phyloP scores from a whole-genome alignment of 371 early-diverging fungal species.

The Zopfochytrium polystomum region DNA sequence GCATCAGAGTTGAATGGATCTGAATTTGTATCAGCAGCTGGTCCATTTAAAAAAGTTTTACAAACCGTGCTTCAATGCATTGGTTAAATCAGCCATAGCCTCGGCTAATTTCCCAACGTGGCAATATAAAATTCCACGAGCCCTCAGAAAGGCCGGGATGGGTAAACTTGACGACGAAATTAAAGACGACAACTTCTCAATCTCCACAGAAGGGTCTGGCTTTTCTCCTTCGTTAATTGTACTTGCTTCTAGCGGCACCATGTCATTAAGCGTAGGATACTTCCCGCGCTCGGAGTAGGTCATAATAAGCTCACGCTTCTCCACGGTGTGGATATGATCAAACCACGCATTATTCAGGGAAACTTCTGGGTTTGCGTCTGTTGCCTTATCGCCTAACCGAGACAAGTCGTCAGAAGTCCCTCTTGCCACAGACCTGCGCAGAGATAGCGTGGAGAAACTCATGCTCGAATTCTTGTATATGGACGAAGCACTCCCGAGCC shows the following conservation, averaged over 20 bases:
- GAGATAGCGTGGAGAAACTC: neutral
- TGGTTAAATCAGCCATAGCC: constrained; percentile 42
- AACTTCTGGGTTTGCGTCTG: neutral
- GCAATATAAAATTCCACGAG: constrained; percentile 38
- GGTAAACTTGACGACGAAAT: constrained; percentile 35
- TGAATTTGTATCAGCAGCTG: constrained; percentile 1
- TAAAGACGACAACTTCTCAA: constrained; percentile 32
- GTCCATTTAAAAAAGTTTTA: neutral
- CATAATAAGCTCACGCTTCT: constrained; percentile 27
- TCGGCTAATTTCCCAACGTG: constrained; percentile 32
- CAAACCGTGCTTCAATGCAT: constrained; percentile 44
- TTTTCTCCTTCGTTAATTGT: constrained; percentile 21
- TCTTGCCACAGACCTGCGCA: neutral
- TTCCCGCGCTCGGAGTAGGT: constrained; percentile 29
- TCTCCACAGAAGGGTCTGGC: constrained; percentile 30
- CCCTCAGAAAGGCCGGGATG: constrained; percentile 40
- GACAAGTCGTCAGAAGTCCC: neutral
- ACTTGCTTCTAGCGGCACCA: constrained; percentile 28
- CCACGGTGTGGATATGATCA: constrained; percentile 32
- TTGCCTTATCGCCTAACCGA: neutral
- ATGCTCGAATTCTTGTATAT: constrained; percentile 1
- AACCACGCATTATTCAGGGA: constrained; percentile 20
- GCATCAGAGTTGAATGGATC: constrained; percentile 53
- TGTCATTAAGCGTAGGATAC: constrained; percentile 44
- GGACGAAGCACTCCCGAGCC: constrained; percentile 12